phyloP scores from a whole-genome alignment of 2,329 filamentous ascomycete genomes.

The Colletotrichum simmondsii region DNA sequence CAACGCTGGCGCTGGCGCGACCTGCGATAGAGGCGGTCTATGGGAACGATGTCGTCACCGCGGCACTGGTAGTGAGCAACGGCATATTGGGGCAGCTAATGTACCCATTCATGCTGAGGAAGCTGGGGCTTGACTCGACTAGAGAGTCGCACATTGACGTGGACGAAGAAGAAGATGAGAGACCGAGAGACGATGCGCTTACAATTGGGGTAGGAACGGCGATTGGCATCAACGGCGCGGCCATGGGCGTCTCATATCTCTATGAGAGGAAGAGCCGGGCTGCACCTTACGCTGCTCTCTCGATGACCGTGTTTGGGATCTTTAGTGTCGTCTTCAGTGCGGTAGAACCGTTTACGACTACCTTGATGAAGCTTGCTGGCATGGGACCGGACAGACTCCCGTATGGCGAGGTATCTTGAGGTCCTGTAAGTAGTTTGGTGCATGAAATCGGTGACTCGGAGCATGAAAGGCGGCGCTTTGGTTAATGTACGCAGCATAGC shows the following conservation, averaged over 20 bases:
- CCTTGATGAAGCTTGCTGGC: conserved; percentile 41
- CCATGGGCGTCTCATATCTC: conserved; percentile 68
- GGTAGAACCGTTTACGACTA: conserved; percentile 55
- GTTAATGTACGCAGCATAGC: not conserved
- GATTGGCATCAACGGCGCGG: conserved; percentile 68
- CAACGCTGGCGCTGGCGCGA: conserved; percentile 60
- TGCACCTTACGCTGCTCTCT: conserved; percentile 65
- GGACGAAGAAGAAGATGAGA: not conserved
- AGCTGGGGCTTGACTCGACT: conserved; percentile 33
- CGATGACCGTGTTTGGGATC: conserved; percentile 68
- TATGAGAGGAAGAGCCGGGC: conserved; percentile 64
- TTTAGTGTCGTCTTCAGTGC: conserved; percentile 66
- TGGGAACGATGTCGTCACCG: conserved; percentile 59
- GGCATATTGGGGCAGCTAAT: conserved; percentile 57
- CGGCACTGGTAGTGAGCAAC: conserved; percentile 62
- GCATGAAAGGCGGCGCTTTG: not conserved
- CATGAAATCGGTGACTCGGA: not conserved
- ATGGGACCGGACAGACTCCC: not conserved
- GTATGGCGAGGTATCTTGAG: too few relatives aligned
- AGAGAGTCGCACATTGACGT: not conserved
- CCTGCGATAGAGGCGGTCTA: conserved; percentile 57
- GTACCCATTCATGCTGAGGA: conserved; percentile 48
- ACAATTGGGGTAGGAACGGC: conserved; percentile 62
- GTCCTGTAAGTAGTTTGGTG: not conserved
- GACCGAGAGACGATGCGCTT: conserved; percentile 41